Base-by-base conservation (phyloP, 1,139 yeast species). In the Hanseniaspora gamundiae region DNA sequence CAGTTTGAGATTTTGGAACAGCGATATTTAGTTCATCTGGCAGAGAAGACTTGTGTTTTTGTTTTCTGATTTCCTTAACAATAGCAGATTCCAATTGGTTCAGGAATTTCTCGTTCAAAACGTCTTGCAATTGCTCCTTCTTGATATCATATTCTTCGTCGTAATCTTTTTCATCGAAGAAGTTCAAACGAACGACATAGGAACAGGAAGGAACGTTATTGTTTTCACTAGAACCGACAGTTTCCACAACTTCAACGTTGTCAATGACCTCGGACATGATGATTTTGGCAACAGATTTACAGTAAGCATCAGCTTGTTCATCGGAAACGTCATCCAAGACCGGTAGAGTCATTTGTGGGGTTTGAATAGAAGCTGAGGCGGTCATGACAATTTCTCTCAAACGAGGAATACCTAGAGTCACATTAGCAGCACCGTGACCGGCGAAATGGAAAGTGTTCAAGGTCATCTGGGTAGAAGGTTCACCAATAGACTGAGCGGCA, bases 351-450 rank as follows among this genome's bases (percentile, higher is more conserved):
- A 93, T 93, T 67, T 91, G 97, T 43, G 99, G 99, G 11, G 99
- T 93, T 69, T 87, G 86, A 59, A 93, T 93, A 45, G 84, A 70
- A 19, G 95, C 78, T 47, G 95, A 85, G 10, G 98, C 99, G 16
- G 98, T 93, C 98, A 93, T 93, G 61, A 93, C 88, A 61, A 93
- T 93, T 76, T 93, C 99, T 76, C 99, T 82, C 88, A 93, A 81
- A 78, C 99, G 95, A 42, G 99, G 99, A 61, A 93, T 93, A 82
- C 99, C 99, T 60, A 93, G 74, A 1, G 99, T 93, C 53, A 93
- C 99, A 66, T 93, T 93, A 42, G 98, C 98, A 47, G 98, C 99
- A 77, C 99, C 99, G 69, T 93, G 98, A 64, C 99, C 99, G 55
- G 99, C 99, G 60, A 93, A 93, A 71, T 93, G 99, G 94, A 93